Base-by-base conservation (phyloP, 345 rosid species). In the Euphorbia pulcherrima region DNA sequence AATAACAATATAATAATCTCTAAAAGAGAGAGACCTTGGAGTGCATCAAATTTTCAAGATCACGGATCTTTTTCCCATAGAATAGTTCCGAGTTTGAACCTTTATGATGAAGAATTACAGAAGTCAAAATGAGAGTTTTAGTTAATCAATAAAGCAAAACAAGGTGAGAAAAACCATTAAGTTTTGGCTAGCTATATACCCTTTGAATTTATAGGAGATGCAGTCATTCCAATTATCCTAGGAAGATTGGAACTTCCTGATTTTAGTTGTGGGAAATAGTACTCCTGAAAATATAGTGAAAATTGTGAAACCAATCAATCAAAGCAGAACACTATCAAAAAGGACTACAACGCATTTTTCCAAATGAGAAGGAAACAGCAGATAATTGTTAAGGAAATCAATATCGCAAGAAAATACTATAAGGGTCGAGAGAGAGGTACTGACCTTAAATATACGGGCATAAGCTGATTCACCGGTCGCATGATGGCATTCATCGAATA, bases 401-500 rank as follows among this genome's bases (percentile, higher is more conserved):
- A 0, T 41, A 21, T 51, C 33, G 10, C 52, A 14, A 57, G 20
- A 27, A 54, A 6, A 37, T 24, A n/a, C 4, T 26, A 8, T 8
- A 47, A 2, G 24, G 11, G 40, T n/a, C n/a, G 40, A 37, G 10
- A 9, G 52, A 50, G 53, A 77, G 28, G 21, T 10, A 68, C 92
- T 88, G 70, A 94, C 99, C 72, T 41, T 80, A 95, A 94, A 80
- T 52, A 94, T 91, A 69, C 80, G 75, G 68, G 97, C 95, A 76
- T 91, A 94, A 11, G 95, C 85, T 62, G 83, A 80, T 14, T 76
- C 80, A 61, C 97, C 92, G 54, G 82, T 40, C 16, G 96, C 81
- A 74, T 91, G 96, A 78, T 94, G 99, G 65, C 99, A 94, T 74
- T 94, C 99, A 83, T 94, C 99, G 61, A 94, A 12, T 63, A 94